Percentiles rank a stretch among this genome's conserved stretches.
These are phyloP conservation scores for Triangularia verruculosa DNA, from an alignment of 2,329 filamentous ascomycete species.

Conservation along the genomic window DNA sequence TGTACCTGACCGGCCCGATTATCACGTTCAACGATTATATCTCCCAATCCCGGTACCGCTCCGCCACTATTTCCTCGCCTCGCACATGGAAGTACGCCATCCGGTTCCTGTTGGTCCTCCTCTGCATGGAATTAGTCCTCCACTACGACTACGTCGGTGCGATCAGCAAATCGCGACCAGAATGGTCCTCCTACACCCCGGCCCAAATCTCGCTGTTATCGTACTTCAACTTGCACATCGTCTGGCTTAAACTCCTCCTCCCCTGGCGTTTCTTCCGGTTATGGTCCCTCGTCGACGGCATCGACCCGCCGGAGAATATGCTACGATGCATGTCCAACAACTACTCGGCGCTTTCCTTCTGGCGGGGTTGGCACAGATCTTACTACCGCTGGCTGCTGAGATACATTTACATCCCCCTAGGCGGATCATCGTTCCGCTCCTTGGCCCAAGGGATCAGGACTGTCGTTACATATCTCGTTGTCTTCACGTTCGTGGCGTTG, in stretches of 20 bases:
- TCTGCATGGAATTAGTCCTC: constrained; percentile 86
- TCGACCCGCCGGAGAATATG: constrained; percentile 98
- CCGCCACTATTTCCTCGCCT: constrained; percentile 64
- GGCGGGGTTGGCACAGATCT: constrained; percentile 92
- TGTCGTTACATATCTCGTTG: constrained; percentile 72
- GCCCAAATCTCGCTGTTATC: constrained; percentile 86
- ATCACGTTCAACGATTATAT: constrained; percentile 98
- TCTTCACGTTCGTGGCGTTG: constrained; percentile 95
- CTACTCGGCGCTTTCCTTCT: constrained; percentile 86
- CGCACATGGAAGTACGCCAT: constrained; percentile 79
- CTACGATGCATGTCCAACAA: constrained; percentile 94
- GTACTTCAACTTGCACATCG: constrained; percentile 93
- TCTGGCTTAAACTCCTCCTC: constrained; percentile 95
- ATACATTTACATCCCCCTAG: constrained; percentile 90
- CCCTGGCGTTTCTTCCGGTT: constrained; percentile 98
- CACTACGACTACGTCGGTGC: constrained; percentile 94
- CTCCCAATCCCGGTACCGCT: constrained; percentile 72
- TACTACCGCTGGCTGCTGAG: constrained; percentile 94
- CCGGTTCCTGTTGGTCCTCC: constrained; percentile 74
- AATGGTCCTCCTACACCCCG: constrained; percentile 81
- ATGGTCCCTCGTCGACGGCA: constrained; percentile 86
- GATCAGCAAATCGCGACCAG: constrained; percentile 75
- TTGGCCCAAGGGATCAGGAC: constrained; percentile 52
- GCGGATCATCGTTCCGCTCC: constrained; percentile 59
- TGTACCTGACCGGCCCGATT: constrained; percentile 91